phyloP scores from a whole-genome alignment of 2,329 filamentous ascomycete species.

The Aspergillus sp. region DNA sequence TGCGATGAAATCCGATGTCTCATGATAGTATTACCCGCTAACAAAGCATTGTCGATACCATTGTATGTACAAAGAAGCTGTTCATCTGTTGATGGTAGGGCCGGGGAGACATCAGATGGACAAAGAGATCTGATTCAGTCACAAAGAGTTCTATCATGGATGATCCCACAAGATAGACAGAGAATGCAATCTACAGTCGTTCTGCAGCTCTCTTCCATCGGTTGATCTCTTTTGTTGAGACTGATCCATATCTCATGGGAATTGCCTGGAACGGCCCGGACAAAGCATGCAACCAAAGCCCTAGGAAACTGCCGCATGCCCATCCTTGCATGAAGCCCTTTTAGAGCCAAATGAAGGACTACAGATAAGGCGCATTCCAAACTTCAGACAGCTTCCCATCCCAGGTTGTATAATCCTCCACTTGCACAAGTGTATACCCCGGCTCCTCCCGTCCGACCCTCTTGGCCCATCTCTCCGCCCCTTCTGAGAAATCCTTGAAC shows the following conservation, averaged over 20 bases:
- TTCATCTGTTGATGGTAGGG: too few relatives aligned
- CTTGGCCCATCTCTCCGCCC: neutral
- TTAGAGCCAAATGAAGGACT: neutral
- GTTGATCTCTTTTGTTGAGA: too few relatives aligned
- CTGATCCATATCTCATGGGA: neutral
- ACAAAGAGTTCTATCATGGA: too few relatives aligned
- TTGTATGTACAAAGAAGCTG: too few relatives aligned
- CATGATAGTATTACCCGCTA: too few relatives aligned
- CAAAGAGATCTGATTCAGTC: too few relatives aligned
- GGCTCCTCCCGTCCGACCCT: neutral
- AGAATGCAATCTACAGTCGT: too few relatives aligned
- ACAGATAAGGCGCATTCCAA: slow-evolving; percentile 2
- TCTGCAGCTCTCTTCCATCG: too few relatives aligned
- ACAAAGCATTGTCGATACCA: too few relatives aligned
- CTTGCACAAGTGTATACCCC: neutral
- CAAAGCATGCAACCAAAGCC: neutral
- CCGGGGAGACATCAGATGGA: too few relatives aligned
- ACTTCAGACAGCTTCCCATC: slow-evolving; percentile 3
- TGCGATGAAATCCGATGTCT: too few relatives aligned
- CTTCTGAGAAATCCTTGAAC: slow-evolving; percentile 1
- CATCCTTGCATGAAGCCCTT: neutral
- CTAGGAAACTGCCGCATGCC: neutral
- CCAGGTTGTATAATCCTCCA: slow-evolving; percentile 4
- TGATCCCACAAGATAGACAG: too few relatives aligned
- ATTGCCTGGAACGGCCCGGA: neutral